A percentile compares a stretch with the other conserved stretches of the same genome.
Conservation (phyloP, 2,329 filamentous ascomycete species). For the Cytospora paraplurivora region DNA sequence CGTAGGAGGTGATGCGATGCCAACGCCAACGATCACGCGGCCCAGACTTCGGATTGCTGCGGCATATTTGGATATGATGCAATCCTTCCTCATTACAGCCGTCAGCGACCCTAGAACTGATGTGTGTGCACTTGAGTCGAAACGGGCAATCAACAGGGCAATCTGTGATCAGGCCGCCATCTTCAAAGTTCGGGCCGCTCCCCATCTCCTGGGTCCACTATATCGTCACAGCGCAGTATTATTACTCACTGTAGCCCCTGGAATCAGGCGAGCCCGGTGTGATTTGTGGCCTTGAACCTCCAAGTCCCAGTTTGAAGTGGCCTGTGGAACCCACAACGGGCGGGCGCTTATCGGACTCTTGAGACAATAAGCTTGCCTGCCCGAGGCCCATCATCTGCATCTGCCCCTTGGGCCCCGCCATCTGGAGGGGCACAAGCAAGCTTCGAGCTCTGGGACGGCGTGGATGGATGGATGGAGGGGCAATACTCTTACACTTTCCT, state of each 20-base stretch:
- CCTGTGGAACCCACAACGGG: slow-evolving; percentile 19
- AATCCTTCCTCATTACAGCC: neutral
- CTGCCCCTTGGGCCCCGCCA: slow-evolving; percentile 23
- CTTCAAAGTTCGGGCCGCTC: slow-evolving; percentile 19
- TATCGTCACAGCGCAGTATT: slow-evolving; percentile 22
- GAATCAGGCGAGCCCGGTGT: slow-evolving; percentile 8
- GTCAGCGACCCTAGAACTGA: neutral
- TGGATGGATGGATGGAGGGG: slow-evolving; percentile 14
- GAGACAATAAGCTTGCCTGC: slow-evolving; percentile 8
- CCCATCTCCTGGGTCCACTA: slow-evolving; percentile 19
- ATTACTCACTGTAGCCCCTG: slow-evolving; percentile 22
- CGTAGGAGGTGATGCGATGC: slow-evolving; percentile 5
- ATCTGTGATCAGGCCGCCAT: slow-evolving; percentile 7
- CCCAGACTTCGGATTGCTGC: neutral
- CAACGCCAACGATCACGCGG: slow-evolving; percentile 9
- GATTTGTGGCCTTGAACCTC: slow-evolving; percentile 6
- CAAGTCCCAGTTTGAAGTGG: slow-evolving; percentile 1
- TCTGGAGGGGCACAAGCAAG: slow-evolving; percentile 25
- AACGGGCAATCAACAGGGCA: neutral
- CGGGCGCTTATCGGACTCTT: slow-evolving; percentile 24
- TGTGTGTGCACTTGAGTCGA: slow-evolving; percentile 1
- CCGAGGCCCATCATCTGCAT: slow-evolving; percentile 10
- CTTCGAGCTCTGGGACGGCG: slow-evolving; percentile 14
- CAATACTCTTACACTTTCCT: neutral
- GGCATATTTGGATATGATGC: slow-evolving; percentile 1